Percentiles rank a stretch among this genome's conserved stretches.
These are phyloP conservation scores for Fusarium continuum DNA, from an alignment of 2,329 filamentous ascomycete genomes.

Conservation along the genomic window DNA sequence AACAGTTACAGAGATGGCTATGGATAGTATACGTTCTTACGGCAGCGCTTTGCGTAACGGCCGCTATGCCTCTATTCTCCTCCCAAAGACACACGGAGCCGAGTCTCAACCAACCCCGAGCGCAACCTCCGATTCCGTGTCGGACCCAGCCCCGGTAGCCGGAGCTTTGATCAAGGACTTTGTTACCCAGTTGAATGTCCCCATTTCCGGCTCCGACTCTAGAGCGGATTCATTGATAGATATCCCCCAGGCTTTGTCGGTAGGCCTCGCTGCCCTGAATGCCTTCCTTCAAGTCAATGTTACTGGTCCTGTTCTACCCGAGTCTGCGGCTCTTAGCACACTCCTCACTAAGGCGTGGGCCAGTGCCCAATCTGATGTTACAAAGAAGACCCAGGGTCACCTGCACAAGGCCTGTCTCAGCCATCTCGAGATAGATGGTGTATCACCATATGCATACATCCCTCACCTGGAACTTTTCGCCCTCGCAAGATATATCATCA, in stretches of 20 bases:
- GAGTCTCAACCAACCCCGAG: conserved; percentile 24
- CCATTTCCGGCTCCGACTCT: conserved; percentile 3
- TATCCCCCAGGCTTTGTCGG: conserved; percentile 35
- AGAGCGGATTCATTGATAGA: neutral
- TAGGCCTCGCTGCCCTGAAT: conserved; percentile 62
- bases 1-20: conserved; percentile 3
- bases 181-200: conserved; percentile 12
- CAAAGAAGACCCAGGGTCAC: conserved; percentile 44
- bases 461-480: conserved; percentile 86
- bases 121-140: conserved; percentile 30
- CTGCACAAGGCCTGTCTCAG: conserved; percentile 69
- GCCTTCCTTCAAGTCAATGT: conserved; percentile 88
- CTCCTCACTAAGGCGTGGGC: conserved; percentile 54
- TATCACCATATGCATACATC: conserved; percentile 84
- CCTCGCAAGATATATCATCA: conserved; percentile 68
- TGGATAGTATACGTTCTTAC: conserved; percentile 2
- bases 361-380: conserved; percentile 12
- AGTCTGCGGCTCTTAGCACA: conserved; percentile 44
- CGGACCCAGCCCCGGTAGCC: conserved; percentile 36
- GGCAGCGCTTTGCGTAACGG: conserved; percentile 40
- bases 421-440: conserved; percentile 81
- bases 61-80: conserved; percentile 38
- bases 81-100: conserved; percentile 24
- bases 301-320: conserved; percentile 79
- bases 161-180: conserved; percentile 37